A percentile compares a stretch with the other conserved stretches of the same genome.
Conservation (phyloP, 2,329 filamentous ascomycete species). For the Zelopaecilomyces penicillatus region DNA sequence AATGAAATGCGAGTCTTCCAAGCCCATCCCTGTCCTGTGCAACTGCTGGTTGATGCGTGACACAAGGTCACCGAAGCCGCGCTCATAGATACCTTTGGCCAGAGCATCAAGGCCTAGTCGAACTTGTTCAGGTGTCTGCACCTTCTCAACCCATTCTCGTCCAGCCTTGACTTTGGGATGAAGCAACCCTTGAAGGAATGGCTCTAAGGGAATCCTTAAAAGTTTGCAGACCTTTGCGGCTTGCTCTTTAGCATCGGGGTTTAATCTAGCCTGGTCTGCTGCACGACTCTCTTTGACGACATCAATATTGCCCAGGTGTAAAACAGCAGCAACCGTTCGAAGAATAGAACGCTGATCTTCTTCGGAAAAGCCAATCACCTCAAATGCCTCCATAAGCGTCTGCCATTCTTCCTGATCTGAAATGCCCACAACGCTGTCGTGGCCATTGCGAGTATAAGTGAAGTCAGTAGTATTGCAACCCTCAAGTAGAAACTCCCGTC, state of each 20-base stretch:
- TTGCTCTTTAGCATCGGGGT: slow-evolving; percentile 64
- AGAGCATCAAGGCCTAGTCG: slow-evolving; percentile 82
- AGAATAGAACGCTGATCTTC: slow-evolving; percentile 78
- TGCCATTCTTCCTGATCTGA: slow-evolving; percentile 91
- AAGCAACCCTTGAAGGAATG: slow-evolving; percentile 79
- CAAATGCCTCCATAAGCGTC: slow-evolving; percentile 80
- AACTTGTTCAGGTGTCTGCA: slow-evolving; percentile 94
- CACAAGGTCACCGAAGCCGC: slow-evolving; percentile 88
- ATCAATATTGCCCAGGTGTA: slow-evolving; percentile 86
- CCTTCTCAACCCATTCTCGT: slow-evolving; percentile 96
- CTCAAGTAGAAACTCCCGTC: slow-evolving; percentile 67
- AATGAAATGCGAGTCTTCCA: slow-evolving; percentile 91
- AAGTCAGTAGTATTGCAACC: slow-evolving; percentile 77
- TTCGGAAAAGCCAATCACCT: slow-evolving; percentile 85
- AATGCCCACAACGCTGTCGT: slow-evolving; percentile 83
- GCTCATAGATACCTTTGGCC: slow-evolving; percentile 95
- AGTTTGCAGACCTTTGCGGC: slow-evolving; percentile 74
- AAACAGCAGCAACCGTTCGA: slow-evolving; percentile 78
- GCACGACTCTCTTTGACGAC: slow-evolving; percentile 86
- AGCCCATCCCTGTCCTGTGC: slow-evolving; percentile 72
- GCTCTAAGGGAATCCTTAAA: slow-evolving; percentile 74
- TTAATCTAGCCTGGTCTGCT: slow-evolving; percentile 80
- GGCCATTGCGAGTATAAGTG: slow-evolving; percentile 82
- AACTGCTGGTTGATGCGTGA: slow-evolving; percentile 85
- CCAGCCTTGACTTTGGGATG: slow-evolving; percentile 94